Evolutionary conservation across 2,329 filamentous ascomycete genomes (phyloP).

Genomic region (Alternaria sp.): DNA sequence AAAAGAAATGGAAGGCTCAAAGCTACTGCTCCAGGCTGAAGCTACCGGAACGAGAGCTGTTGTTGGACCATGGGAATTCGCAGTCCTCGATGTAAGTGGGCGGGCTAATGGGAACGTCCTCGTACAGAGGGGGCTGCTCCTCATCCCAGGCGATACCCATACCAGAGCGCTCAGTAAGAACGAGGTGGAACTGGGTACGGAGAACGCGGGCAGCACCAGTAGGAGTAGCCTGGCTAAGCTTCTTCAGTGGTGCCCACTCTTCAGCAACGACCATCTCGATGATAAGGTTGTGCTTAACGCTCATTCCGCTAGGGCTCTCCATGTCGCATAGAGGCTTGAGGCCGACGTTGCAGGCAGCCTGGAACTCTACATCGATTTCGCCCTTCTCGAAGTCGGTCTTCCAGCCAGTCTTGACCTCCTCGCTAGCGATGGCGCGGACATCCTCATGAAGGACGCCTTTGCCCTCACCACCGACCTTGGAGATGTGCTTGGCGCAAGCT

Average conservation of each 20-base stretch:
- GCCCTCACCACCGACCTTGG: conserved; percentile 69
- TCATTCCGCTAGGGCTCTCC: conserved; percentile 76
- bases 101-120: conserved; percentile 88
- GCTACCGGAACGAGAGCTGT: conserved; percentile 35
- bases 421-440: conserved; percentile 78
- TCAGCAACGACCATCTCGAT: conserved; percentile 95
- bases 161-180: conserved; percentile 83
- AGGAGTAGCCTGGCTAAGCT: conserved; percentile 78
- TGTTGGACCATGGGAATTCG: conserved; percentile 32
- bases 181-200: conserved; percentile 87
- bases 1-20: neutral
- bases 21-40: conserved; percentile 31
- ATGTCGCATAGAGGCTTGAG: conserved; percentile 79
- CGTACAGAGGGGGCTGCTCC: conserved; percentile 91
- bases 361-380: conserved; percentile 84
- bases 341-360: conserved; percentile 67
- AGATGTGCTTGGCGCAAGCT: conserved; percentile 79
- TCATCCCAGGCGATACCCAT: conserved; percentile 97
- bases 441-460: conserved; percentile 81
- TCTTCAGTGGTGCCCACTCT: conserved; percentile 77
- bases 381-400: conserved; percentile 80
- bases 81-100: conserved; percentile 62
- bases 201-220: conserved; percentile 91
- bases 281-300: conserved; percentile 84
- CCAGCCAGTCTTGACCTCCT: conserved; percentile 88